Evolutionary conservation across 2,329 filamentous ascomycete species (phyloP).

Genomic region (Claviceps sp.): DNA sequence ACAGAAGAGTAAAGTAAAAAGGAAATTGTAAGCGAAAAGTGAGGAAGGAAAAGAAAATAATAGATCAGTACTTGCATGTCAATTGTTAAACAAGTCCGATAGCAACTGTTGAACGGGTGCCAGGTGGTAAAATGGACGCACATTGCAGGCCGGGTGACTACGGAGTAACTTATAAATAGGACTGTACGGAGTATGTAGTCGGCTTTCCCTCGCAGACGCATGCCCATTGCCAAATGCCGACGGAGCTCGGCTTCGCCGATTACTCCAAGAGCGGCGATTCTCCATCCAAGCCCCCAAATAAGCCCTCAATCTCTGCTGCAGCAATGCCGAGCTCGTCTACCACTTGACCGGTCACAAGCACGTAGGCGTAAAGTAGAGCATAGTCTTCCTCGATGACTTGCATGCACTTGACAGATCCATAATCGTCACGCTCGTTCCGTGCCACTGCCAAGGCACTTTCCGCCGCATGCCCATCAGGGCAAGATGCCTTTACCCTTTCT

Average conservation of each 20-base stretch:
- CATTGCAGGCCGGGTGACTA: too few species aligned
- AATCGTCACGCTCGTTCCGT: not conserved
- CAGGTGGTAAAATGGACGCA: too few species aligned
- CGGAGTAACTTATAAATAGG: too few species aligned
- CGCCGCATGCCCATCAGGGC: not conserved
- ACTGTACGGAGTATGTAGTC: too few species aligned
- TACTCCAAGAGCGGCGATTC: constrained; percentile 8
- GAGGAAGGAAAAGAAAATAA: not conserved
- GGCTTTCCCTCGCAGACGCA: too few species aligned
- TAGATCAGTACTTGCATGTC: too few species aligned
- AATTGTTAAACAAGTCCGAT: too few species aligned
- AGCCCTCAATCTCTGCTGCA: constrained; percentile 40
- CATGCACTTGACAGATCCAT: not conserved
- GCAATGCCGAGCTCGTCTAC: constrained; percentile 45
- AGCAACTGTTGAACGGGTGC: too few species aligned
- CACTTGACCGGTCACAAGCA: constrained; percentile 47
- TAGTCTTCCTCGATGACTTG: constrained; percentile 59
- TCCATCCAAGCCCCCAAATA: constrained; percentile 40
- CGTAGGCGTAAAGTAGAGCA: constrained; percentile 85
- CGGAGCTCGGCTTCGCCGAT: not conserved
- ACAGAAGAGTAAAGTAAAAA: not conserved
- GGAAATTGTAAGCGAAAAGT: not conserved
- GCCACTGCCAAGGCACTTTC: too few species aligned
- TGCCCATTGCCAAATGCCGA: too few species aligned
- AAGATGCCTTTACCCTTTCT: constrained; percentile 25